Evolutionary conservation across 2,329 filamentous ascomycete species (phyloP), one percentile per base, ranked within the genome.

Genomic region (Monosporascus sp.): DNA sequence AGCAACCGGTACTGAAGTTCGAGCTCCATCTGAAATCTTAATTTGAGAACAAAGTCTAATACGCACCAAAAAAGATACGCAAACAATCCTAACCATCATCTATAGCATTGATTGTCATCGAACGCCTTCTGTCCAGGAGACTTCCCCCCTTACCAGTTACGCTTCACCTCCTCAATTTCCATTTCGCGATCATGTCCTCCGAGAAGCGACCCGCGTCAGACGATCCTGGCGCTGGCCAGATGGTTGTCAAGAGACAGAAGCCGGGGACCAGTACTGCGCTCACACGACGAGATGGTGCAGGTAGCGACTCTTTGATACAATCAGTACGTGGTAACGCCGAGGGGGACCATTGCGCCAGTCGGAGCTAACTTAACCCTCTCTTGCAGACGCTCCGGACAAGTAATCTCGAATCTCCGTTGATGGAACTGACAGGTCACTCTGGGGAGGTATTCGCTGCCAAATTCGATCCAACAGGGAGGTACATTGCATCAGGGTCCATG

Each of bases 401-500:
- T 69, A 85, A 82, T 50, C 80, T 99, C 31, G 86, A 95, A 69
- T 89, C 93, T 54, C 91, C 93, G 2, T 87, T 97, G 45, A 97
- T 97, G 91, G 91, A 97, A 72, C 78, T 99, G 52, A 87, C 87
- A 49, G 91, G 90, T 66, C 82, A 83, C 67, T 76, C 77, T n/a
- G 91, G 90, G 20, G 94, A 99, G 74, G 84, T 99, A 48, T 97
- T 97, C 68, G 81, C 90, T 24, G 88, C 90, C 48, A 87, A 89
- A 67, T 99, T 99, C 67, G 91, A 97, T 67, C 88, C 90, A 3
- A 88, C 88, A 2, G 93, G 92, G 44, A 87, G 91, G 58, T 79
- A 91, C 59, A 94, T 97, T 63, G 94, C 94, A 43, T 97, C 94
- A 1, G 93, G 91, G 8, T 94, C 91, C 14, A 96, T 97, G 89